Conservation (phyloP, 208 protist species). For the Leishmania mexicana region DNA sequence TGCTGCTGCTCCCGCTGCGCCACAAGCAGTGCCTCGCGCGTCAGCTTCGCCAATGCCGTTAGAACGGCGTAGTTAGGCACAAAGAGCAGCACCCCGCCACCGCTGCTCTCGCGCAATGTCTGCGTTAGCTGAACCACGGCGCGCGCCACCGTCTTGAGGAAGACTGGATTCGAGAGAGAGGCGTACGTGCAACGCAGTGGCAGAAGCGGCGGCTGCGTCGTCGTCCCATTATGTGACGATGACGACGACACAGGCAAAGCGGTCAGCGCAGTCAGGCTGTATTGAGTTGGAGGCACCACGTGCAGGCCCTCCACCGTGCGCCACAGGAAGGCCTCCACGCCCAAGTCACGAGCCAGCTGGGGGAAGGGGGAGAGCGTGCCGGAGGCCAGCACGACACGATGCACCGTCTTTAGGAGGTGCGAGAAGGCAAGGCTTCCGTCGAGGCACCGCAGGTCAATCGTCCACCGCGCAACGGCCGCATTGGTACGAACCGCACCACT, state of each 20-base stretch:
- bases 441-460: constrained; percentile 62
- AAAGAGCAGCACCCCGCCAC: constrained; percentile 94
- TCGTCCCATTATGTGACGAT: background rate
- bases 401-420: constrained; percentile 49
- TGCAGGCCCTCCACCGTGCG: constrained; percentile 44
- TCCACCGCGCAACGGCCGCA: background rate
- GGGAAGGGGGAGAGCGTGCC: constrained; percentile 95
- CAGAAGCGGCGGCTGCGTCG: background rate
- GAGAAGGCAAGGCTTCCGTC: constrained; percentile 76
- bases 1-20: background rate
- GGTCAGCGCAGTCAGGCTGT: constrained; percentile 41
- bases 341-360: constrained; percentile 80
- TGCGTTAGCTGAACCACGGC: constrained; percentile 48
- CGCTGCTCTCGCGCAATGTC: constrained; percentile 28
- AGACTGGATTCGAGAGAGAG: constrained; percentile 40
- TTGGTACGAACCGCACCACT: background rate
- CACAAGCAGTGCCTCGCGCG: constrained; percentile 21
- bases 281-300: constrained; percentile 47
- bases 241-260: background rate
- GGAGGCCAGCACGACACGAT: constrained; percentile 92
- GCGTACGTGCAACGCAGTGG: constrained; percentile 68
- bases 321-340: constrained; percentile 32
- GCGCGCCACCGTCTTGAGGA: constrained; percentile 47
- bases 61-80: constrained; percentile 84
- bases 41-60: constrained; percentile 28